Evolutionary conservation across 1,284 basidiomycete genomes (phyloP), one percentile per base, ranked within the genome.

Genomic region (Schizophyllum amplum): DNA sequence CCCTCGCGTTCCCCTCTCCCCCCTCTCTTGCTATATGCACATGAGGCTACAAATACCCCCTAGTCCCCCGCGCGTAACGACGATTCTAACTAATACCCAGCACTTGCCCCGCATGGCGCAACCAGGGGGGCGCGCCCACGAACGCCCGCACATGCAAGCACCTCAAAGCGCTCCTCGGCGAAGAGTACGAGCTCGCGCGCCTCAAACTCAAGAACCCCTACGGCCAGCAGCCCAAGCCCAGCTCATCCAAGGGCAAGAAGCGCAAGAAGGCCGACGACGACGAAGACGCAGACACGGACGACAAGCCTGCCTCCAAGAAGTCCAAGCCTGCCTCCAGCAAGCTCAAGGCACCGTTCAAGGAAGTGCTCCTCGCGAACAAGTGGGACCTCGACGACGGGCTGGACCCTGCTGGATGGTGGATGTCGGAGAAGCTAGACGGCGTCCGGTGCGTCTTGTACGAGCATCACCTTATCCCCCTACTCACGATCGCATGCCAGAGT

Each of bases 361-460:
- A 74, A n/a, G 63, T 86, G 4, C 67, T 86, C 51, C 70, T 86
- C 0, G 84, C 84, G 1, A 77, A 79, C 58, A 81, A 81, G 57
- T 86, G 82, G 80, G 80, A 81, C 57, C 57, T 82, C 5, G 77
- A 80, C 13, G 76, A 66, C 9, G 80, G 79, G 0, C 69, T 72
- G 49, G 83, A 86, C 62, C 83, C 83, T 0, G 77, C 76, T 9
- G 82, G 80, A 0, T 86, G 81, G 80, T 86, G 83, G 83, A 76
- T 86, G 24, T 84, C 82, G 22, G 84, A 87, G 64, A 86, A 84
- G 63, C 66, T 84, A 55, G 80, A 82, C 65, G 81, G 81, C 55
- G 81, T 84, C 47, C 69, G 77, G n/a, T n/a, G n/a, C n/a, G n/a
- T n/a, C n/a, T n/a, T n/a, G n/a, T n/a, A n/a, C n/a, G n/a, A n/a